Evolutionary conservation across 495 filamentous ascomycete species (phyloP), one percentile per base, ranked within the genome.

Genomic region (Lepidopterella palustris): DNA sequence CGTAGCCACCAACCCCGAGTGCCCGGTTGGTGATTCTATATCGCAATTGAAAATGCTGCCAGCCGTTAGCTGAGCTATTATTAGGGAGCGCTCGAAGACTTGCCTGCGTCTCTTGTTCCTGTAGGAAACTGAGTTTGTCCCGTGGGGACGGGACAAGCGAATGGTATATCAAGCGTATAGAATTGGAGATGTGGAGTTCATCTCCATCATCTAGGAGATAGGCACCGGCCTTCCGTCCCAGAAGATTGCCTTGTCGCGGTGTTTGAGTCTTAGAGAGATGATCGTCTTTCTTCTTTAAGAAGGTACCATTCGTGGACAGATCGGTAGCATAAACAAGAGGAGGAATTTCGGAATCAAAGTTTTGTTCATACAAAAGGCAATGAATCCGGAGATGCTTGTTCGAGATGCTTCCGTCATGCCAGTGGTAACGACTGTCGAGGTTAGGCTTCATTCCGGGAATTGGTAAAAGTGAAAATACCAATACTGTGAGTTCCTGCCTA

Each of bases 241-340:
- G 42, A 4, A 15, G 53, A n/a, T 52, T 39, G 4, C 40, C 53
- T 25, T 20, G 20, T 20, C 50, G 25, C 9, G 15, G 5, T 20
- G n/a, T n/a, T n/a, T n/a, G n/a, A n/a, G n/a, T n/a, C n/a, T n/a
- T n/a, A n/a, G n/a, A n/a, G n/a, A n/a, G n/a, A n/a, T n/a, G n/a
- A n/a, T n/a, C n/a, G 21, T 60, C 53, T 18, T 31, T 39, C 45
- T 60, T 63, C 35, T 55, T 66, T 29, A 68, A 42, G 52, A 57
- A 58, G 1, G 71, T 70, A 11, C 72, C 67, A 58, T 77, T 77
- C 15, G 58, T 63, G 0, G 75, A 77, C 11, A 76, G 53, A 50
- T 74, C 74, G 21, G 70, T 62, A 21, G 65, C 71, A 52, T 77
- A 77, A 9, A 77, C 66, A 23, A 77, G 60, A 8, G 75, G 72